phyloP scores from a whole-genome alignment of 495 filamentous ascomycete species.

The Aspergillus baeticus region DNA sequence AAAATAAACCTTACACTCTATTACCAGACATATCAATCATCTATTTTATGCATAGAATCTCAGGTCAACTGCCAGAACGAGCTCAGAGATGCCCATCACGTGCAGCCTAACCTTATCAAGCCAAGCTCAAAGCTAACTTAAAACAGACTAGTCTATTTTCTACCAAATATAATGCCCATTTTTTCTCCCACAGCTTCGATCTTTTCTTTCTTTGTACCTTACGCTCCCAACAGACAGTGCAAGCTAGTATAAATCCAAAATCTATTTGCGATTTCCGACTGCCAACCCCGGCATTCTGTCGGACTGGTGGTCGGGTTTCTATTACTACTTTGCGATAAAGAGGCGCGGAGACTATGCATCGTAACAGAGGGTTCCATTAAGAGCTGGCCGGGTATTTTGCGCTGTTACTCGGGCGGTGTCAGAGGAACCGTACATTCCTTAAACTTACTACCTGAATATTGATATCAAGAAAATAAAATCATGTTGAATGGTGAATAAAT shows the following conservation, averaged over 20 bases:
- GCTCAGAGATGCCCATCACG: not conserved
- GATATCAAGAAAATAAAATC: not conserved
- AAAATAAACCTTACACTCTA: too few relatives aligned
- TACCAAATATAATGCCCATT: conserved; percentile 24
- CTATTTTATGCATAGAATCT: too few relatives aligned
- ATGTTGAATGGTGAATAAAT: not conserved
- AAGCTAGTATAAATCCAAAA: conserved; percentile 58
- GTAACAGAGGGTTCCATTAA: conserved; percentile 73
- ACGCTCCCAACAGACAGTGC: conserved; percentile 90
- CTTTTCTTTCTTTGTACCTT: conserved; percentile 43
- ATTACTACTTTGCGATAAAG: conserved; percentile 82
- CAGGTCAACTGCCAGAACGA: too few relatives aligned
- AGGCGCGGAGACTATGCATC: conserved; percentile 69
- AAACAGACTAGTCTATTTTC: too few relatives aligned
- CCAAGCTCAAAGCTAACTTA: conserved; percentile 27
- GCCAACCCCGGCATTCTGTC: conserved; percentile 68
- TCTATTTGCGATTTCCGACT: conserved; percentile 39
- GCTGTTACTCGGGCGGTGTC: conserved; percentile 82
- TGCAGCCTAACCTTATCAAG: conserved; percentile 11
- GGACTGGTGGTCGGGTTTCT: conserved; percentile 49
- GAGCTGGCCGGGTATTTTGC: conserved; percentile 79
- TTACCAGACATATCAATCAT: too few relatives aligned
- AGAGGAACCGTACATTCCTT: conserved; percentile 74
- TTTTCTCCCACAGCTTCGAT: conserved; percentile 28
- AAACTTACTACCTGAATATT: not conserved